A percentile compares a stretch with the other conserved stretches of the same genome.
Evolutionary conservation across 495 filamentous ascomycete genomes (phyloP).

Genomic region (Talaromyces ruber): DNA sequence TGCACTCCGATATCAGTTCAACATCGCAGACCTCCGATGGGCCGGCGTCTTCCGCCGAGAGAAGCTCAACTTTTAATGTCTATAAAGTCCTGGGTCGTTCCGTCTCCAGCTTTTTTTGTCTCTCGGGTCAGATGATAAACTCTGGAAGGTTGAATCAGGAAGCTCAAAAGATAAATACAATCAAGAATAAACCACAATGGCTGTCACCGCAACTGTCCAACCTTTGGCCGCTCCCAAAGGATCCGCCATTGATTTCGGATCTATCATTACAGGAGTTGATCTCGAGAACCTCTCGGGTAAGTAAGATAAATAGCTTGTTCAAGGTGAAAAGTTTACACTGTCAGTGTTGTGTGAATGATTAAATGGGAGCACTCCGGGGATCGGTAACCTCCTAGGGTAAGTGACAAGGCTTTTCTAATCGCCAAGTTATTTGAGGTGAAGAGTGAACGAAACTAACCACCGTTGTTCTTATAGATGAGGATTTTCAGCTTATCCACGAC

Average conservation of each 20-base stretch:
- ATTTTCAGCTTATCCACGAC: constrained; percentile 49
- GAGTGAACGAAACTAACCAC: constrained; percentile 3
- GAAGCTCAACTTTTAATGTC: neutral
- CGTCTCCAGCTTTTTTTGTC: neutral
- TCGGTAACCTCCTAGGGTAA: constrained; percentile 48
- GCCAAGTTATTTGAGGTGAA: neutral
- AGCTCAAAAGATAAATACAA: neutral
- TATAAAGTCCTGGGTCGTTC: neutral
- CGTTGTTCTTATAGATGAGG: constrained; percentile 32
- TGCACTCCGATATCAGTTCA: constrained; percentile 7
- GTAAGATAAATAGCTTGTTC: neutral
- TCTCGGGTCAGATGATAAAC: neutral
- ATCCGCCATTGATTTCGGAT: constrained; percentile 51
- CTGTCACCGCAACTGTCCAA: constrained; percentile 14
- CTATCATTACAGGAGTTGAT: constrained; percentile 43
- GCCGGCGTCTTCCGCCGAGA: constrained; percentile 10
- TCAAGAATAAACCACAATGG: constrained; percentile 6
- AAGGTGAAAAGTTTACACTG: constrained; percentile 1
- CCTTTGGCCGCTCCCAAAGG: constrained; percentile 34
- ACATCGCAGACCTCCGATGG: neutral
- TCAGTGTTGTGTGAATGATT: constrained; percentile 7
- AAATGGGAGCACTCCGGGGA: constrained; percentile 42
- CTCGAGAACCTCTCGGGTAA: constrained; percentile 50
- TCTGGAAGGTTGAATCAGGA: neutral
- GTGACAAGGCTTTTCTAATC: constrained; percentile 5